A percentile compares a stretch with the other conserved stretches of the same genome.
These are phyloP conservation scores for Boletus speciosus DNA, from an alignment of 768 basidiomycete genomes.

Conservation along the genomic window DNA sequence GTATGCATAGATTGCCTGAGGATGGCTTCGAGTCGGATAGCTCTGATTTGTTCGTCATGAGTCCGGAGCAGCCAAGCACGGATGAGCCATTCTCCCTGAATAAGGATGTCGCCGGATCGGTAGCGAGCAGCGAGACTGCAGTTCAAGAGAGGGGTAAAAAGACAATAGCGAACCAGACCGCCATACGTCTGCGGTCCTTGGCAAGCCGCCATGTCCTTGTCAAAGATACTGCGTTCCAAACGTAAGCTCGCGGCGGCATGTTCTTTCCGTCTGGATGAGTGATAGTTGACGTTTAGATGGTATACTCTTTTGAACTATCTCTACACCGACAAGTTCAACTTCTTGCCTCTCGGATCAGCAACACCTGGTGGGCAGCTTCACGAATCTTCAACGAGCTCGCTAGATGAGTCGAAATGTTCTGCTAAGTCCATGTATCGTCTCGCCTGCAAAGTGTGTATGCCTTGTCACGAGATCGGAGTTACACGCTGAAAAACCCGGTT, in stretches of 20 bases:
- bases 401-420: constrained; percentile 28
- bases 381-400: constrained; percentile 1
- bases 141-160: neutral
- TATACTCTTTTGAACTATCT: constrained; percentile 39
- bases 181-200: constrained; percentile 11
- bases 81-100: neutral
- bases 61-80: constrained; percentile 6
- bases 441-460: constrained; percentile 33
- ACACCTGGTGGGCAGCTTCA: neutral
- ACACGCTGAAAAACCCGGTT: neutral
- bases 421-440: constrained; percentile 47
- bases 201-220: constrained; percentile 25
- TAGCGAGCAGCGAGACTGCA: constrained; percentile 5
- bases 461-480: accelerated
- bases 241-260: constrained; percentile 10
- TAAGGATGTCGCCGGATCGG: neutral
- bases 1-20: constrained; percentile 7
- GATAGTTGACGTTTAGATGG: constrained; percentile 26
- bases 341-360: constrained; percentile 27
- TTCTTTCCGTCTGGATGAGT: neutral
- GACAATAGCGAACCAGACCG: neutral
- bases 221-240: constrained; percentile 29
- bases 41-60: constrained; percentile 20
- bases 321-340: constrained; percentile 34
- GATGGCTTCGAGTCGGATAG: constrained; percentile 11